These are phyloP conservation scores for Drechslerella stenobrocha DNA, from an alignment of 2,329 filamentous ascomycete species.

Conservation along the genomic window DNA sequence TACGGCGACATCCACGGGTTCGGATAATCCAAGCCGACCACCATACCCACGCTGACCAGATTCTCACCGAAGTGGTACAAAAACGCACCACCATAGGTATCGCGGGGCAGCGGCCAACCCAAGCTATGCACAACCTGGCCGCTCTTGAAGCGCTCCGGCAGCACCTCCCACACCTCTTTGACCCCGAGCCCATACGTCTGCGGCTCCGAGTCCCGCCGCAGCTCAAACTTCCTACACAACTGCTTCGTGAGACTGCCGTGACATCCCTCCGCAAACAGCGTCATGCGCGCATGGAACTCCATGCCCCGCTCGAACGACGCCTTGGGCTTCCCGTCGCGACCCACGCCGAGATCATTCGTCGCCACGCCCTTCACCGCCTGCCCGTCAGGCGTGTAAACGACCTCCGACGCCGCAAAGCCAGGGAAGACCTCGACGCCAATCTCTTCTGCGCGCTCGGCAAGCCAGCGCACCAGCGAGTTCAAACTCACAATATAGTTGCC, in stretches of 20 bases:
- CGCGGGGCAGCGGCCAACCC: constrained; percentile 83
- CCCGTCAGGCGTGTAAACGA: constrained; percentile 82
- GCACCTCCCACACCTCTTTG: constrained; percentile 97
- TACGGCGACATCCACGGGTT: constrained; percentile 98
- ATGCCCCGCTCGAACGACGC: constrained; percentile 93
- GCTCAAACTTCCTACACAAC: constrained; percentile 88
- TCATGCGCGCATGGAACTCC: constrained; percentile 94
- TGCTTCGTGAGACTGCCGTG: constrained; percentile 95
- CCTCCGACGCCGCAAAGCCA: constrained; percentile 90
- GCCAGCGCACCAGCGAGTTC: constrained; percentile 93
- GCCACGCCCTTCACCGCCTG: constrained; percentile 83
- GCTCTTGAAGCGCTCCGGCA: constrained; percentile 86
- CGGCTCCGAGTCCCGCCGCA: constrained; percentile 83
- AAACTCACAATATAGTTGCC: constrained; percentile 97
- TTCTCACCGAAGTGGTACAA: constrained; percentile 99
- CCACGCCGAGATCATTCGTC: constrained; percentile 90
- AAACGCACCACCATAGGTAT: constrained; percentile 97
- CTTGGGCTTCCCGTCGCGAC: constrained; percentile 79
- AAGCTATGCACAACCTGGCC: constrained; percentile 85
- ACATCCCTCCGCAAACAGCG: constrained; percentile 90
- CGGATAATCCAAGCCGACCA: constrained; percentile 90
- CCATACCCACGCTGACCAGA: constrained; percentile 85
- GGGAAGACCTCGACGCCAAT: constrained; percentile 94
- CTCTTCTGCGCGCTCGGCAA: constrained; percentile 95
- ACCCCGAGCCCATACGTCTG: constrained; percentile 94